Evolutionary conservation across 805 yeast species (phyloP).

Genomic region (Yarrowia alimentaria): DNA sequence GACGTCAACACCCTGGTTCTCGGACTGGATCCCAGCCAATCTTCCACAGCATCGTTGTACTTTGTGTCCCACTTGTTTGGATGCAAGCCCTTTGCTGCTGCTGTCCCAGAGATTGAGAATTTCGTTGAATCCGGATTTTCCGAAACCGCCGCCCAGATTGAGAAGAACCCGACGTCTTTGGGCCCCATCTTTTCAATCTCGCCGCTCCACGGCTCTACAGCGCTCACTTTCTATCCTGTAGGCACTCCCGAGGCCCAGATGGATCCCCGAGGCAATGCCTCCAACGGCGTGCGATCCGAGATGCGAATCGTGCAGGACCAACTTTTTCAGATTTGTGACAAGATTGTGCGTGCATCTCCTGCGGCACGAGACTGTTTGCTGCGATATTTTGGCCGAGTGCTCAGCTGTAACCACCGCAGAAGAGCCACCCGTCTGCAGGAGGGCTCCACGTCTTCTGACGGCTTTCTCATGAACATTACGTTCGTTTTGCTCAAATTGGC

Average conservation of each 20-base stretch:
- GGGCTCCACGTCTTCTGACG: conserved; percentile 67
- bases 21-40: conserved; percentile 5
- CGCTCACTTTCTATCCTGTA: conserved; percentile 20
- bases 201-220: conserved; percentile 50
- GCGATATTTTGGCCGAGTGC: conserved; percentile 65
- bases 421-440: conserved; percentile 63
- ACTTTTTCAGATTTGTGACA: conserved; percentile 67
- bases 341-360: conserved; percentile 69
- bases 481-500: conserved; percentile 67
- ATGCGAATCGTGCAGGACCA: conserved; percentile 46
- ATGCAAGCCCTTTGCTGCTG: conserved; percentile 60
- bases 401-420: conserved; percentile 83
- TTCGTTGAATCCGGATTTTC: too few relatives aligned
- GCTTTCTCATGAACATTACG: conserved; percentile 75
- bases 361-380: conserved; percentile 63
- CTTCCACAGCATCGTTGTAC: conserved; percentile 47
- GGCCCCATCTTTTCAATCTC: conserved; percentile 79
- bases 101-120: conserved; percentile 55
- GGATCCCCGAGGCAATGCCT: conserved; percentile 30
- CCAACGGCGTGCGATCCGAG: conserved; percentile 35
- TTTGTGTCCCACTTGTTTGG: conserved; percentile 54
- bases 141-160: conserved; percentile 52
- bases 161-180: conserved; percentile 55
- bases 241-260: conserved; percentile 22
- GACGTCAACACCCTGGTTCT: conserved; percentile 12